Percentiles rank a stretch among this genome's conserved stretches.
Conservation (phyloP, 768 basidiomycete genomes). For the Mycena chlorophos region DNA sequence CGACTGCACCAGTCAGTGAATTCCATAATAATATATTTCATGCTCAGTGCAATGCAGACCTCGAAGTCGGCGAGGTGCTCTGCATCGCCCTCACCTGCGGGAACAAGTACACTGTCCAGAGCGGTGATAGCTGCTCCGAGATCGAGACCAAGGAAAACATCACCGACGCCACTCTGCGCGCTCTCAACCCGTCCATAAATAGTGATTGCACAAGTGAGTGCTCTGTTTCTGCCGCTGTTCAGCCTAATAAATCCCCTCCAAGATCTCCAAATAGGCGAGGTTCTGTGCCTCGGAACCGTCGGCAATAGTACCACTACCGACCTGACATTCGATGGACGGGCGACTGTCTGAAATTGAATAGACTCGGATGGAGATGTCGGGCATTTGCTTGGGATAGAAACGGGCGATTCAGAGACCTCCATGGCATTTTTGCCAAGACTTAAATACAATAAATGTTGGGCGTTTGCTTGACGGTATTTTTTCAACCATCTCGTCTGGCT, state of each 20-base stretch:
- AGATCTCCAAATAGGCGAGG: slow-evolving; percentile 3
- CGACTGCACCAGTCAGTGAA: neutral
- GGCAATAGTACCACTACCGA: neutral
- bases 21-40: neutral
- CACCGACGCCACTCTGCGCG: too few relatives aligned
- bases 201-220: slow-evolving; percentile 2
- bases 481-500: too few relatives aligned
- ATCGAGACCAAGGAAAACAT: too few relatives aligned
- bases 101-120: slow-evolving; percentile 13
- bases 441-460: too few relatives aligned
- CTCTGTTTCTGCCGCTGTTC: neutral
- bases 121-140: too few relatives aligned
- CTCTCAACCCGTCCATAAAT: too few relatives aligned
- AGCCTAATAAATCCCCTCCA: neutral
- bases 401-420: too few relatives aligned
- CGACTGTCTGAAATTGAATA: neutral
- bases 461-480: too few relatives aligned
- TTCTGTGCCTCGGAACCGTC: slow-evolving; percentile 2
- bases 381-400: too few relatives aligned
- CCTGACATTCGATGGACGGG: slow-evolving; percentile 3
- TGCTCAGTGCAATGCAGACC: neutral
- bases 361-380: too few relatives aligned
- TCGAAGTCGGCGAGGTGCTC: slow-evolving; percentile 11
- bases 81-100: too few relatives aligned
- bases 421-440: too few relatives aligned